phyloP scores from a whole-genome alignment of 768 basidiomycete species.

The Boletus rubescentipes region DNA sequence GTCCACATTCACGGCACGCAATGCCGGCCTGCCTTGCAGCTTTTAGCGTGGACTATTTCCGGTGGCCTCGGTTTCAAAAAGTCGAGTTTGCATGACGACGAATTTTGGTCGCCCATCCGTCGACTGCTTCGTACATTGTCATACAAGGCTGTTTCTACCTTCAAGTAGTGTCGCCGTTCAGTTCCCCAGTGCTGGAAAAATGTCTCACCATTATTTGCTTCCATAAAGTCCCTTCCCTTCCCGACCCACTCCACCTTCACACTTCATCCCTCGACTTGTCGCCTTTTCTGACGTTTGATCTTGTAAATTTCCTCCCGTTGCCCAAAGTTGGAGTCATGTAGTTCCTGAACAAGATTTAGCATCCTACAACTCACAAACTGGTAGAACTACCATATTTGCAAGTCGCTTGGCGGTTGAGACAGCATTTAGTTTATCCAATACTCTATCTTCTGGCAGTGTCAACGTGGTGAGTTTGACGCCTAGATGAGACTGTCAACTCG shows the following conservation, averaged over 20 bases:
- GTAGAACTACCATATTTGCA: constrained; percentile 78
- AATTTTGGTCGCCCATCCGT: not conserved
- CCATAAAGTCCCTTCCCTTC: not conserved
- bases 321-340: constrained; percentile 89
- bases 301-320: constrained; percentile 81
- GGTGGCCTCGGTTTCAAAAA: no score
- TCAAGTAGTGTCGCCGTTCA: not conserved
- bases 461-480: constrained; percentile 78
- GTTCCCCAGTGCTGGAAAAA: not conserved
- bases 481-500: constrained; percentile 27
- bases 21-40: no score
- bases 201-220: constrained; percentile 9
- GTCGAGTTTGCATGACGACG: not conserved
- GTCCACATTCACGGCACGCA: constrained; percentile 5
- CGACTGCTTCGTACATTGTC: not conserved
- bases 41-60: no score
- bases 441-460: constrained; percentile 72
- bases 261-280: constrained; percentile 7
- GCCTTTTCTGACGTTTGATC: constrained; percentile 47
- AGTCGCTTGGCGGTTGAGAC: constrained; percentile 93
- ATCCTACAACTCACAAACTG: not conserved
- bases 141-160: not conserved
- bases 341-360: constrained; percentile 48
- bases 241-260: not conserved
- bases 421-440: constrained; percentile 79